These are phyloP conservation scores for Pythium dissimile DNA, from an alignment of 352 stramenopile species.

Conservation along the genomic window DNA sequence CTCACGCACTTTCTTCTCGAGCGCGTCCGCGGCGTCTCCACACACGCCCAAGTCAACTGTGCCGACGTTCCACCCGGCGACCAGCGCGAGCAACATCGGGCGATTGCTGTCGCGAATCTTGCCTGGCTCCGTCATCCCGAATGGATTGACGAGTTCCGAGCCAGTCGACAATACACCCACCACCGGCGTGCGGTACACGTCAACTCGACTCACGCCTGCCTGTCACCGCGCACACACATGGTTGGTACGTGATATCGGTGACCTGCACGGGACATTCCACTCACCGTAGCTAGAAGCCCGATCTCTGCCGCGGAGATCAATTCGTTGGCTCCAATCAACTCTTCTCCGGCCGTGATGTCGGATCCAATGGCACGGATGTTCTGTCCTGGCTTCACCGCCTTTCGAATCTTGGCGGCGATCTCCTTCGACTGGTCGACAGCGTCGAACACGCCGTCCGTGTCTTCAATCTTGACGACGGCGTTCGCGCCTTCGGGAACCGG, in stretches of 20 bases:
- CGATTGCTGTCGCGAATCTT: slow-evolving; percentile 96
- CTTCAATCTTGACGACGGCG: slow-evolving; percentile 94
- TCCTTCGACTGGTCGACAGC: slow-evolving; percentile 29
- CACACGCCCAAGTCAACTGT: slow-evolving; percentile 73
- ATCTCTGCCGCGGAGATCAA: slow-evolving; percentile 86
- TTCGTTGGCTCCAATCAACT: slow-evolving; percentile 76
- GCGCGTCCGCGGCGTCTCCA: slow-evolving; percentile 52
- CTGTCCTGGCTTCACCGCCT: slow-evolving; percentile 44
- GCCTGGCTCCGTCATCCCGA: slow-evolving; percentile 33
- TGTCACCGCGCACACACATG: too few species aligned
- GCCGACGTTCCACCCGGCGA: slow-evolving; percentile 42
- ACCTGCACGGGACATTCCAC: not conserved
- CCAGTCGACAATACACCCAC: slow-evolving; percentile 95
- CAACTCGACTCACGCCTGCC: slow-evolving; percentile 69
- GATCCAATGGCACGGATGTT: slow-evolving; percentile 90
- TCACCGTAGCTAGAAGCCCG: slow-evolving; percentile 89
- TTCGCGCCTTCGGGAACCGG: slow-evolving; percentile 88
- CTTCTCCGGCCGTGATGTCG: slow-evolving; percentile 80
- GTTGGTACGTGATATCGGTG: too few species aligned
- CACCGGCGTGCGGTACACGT: slow-evolving; percentile 60
- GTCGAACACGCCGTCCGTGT: slow-evolving; percentile 65
- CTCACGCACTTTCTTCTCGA: slow-evolving; percentile 44
- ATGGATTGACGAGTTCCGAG: slow-evolving; percentile 89
- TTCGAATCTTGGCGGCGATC: slow-evolving; percentile 58
- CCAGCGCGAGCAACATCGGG: slow-evolving; percentile 85